Evolutionary conservation across 805 yeast species (phyloP).

Genomic region (Hanseniaspora pseudoguilliermondii): DNA sequence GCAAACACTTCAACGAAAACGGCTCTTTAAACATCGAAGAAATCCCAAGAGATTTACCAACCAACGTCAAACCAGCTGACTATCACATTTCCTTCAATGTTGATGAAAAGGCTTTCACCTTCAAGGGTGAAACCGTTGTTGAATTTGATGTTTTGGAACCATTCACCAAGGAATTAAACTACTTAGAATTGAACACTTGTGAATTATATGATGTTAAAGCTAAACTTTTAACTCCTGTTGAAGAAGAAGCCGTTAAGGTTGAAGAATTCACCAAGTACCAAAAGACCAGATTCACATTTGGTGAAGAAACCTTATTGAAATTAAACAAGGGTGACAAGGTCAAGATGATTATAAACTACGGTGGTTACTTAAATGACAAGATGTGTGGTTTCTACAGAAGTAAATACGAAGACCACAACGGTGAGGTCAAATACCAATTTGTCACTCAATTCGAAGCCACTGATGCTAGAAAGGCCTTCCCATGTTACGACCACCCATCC

Average conservation of each 20-base stretch:
- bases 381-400: conserved; percentile 79
- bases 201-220: conserved; percentile 53
- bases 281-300: conserved; percentile 48
- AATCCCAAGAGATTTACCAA: conserved; percentile 34
- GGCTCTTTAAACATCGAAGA: conserved; percentile 8
- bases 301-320: conserved; percentile 23
- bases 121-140: conserved; percentile 42
- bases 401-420: conserved; percentile 44
- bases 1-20: conserved; percentile 10
- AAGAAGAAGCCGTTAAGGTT: conserved; percentile 27
- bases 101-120: conserved; percentile 43
- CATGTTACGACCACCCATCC: conserved; percentile 75
- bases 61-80: conserved; percentile 56
- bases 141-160: conserved; percentile 41
- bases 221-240: conserved; percentile 20
- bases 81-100: conserved; percentile 62
- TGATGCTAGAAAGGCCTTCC: conserved; percentile 78
- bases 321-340: conserved; percentile 31
- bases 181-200: conserved; percentile 44
- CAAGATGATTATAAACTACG: conserved; percentile 38
- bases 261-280: conserved; percentile 38
- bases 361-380: conserved; percentile 57
- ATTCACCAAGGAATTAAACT: conserved; percentile 24
- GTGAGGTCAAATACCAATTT: conserved; percentile 57
- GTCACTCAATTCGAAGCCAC: conserved; percentile 82